Evolutionary conservation across 2,329 filamentous ascomycete genomes (phyloP).

Genomic region (Hypoxylon sp.): DNA sequence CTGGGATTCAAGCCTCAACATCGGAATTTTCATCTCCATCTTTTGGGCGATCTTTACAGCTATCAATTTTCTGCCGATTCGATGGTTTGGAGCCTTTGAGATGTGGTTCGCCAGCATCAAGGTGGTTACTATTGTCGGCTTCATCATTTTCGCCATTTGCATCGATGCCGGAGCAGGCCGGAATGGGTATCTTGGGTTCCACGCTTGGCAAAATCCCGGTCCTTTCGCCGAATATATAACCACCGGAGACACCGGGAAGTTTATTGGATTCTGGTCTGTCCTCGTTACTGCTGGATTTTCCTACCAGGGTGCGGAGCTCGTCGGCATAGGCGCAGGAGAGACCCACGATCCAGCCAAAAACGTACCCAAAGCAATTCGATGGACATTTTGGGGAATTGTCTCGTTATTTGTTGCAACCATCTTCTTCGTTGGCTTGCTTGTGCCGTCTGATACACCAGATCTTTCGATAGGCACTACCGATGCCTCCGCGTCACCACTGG

Average conservation of each 20-base stretch:
- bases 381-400: conserved; percentile 83
- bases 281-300: conserved; percentile 78
- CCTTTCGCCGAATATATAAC: conserved; percentile 76
- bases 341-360: conserved; percentile 79
- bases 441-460: conserved; percentile 72
- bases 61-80: conserved; percentile 79
- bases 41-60: conserved; percentile 80
- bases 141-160: conserved; percentile 83
- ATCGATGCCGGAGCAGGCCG: conserved; percentile 79
- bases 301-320: conserved; percentile 81
- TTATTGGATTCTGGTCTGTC: conserved; percentile 78
- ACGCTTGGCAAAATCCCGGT: conserved; percentile 78
- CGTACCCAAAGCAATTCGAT: conserved; percentile 80
- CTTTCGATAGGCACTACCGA: conserved; percentile 68
- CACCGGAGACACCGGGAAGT: conserved; percentile 69
- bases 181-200: conserved; percentile 81
- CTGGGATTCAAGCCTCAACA: conserved; percentile 74
- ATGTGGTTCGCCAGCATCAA: conserved; percentile 86
- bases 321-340: conserved; percentile 84
- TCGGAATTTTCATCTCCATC: conserved; percentile 80
- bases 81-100: conserved; percentile 82
- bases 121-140: conserved; percentile 80
- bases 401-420: conserved; percentile 75
- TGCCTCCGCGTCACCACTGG: conserved; percentile 76
- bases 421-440: conserved; percentile 80